Evolutionary conservation across 768 basidiomycete species (phyloP).

Genomic region (Xanthoconium purpureum): DNA sequence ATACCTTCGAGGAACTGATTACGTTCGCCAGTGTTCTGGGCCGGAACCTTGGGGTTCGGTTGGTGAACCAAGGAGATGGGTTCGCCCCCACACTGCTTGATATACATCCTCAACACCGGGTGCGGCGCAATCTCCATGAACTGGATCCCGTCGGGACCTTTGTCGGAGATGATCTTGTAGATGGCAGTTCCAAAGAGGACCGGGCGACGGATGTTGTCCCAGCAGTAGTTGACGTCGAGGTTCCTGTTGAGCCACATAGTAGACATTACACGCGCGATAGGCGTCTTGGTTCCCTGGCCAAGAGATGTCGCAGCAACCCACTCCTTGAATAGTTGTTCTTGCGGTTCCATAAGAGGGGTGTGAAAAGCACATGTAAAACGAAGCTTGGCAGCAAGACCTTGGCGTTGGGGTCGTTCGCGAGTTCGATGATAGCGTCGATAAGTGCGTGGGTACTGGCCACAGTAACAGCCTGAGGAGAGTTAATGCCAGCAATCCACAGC

Average conservation of each 20-base stretch:
- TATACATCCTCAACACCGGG: constrained; percentile 33
- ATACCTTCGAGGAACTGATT: constrained; percentile 32
- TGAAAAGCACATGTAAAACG: constrained; percentile 35
- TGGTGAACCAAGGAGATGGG: constrained; percentile 29
- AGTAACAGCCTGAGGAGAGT: constrained; percentile 36
- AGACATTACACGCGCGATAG: constrained; percentile 31
- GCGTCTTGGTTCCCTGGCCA: constrained; percentile 17
- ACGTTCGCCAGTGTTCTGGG: constrained; percentile 34
- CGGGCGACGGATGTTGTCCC: constrained; percentile 36
- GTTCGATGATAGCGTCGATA: constrained; percentile 29
- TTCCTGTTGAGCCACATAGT: constrained; percentile 33
- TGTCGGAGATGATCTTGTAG: constrained; percentile 29
- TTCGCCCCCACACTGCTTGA: constrained; percentile 35
- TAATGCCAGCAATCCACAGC: constrained; percentile 36
- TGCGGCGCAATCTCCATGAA: constrained; percentile 35
- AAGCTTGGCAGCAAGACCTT: constrained; percentile 28
- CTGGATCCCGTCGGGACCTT: constrained; percentile 26
- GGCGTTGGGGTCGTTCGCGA: constrained; percentile 26
- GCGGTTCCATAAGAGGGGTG: constrained; percentile 34
- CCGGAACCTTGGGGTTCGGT: constrained; percentile 29
- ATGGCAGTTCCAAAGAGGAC: constrained; percentile 35
- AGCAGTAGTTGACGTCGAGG: constrained; percentile 30
- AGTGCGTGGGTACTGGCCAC: constrained; percentile 32
- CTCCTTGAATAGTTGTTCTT: constrained; percentile 32
- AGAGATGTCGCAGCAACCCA: constrained; percentile 17